Percentiles rank a stretch among this genome's conserved stretches.
These are phyloP conservation scores for Gracilaria gracilis DNA, from an alignment of 23 red algal genomes.

Conservation along the genomic window DNA sequence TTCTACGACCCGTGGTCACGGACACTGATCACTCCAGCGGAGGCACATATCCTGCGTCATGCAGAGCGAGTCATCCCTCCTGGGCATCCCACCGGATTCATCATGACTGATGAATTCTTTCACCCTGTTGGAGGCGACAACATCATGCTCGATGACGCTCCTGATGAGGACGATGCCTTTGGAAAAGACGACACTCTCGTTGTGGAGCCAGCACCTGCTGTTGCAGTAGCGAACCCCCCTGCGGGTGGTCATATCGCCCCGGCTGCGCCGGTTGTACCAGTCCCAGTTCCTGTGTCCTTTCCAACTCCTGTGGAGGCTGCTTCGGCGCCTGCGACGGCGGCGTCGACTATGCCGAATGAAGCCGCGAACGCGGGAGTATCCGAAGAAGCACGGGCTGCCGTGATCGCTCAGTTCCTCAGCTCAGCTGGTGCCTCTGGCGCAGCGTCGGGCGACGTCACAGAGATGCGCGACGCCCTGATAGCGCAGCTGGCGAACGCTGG, in stretches of 20 bases:
- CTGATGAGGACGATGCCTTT: background rate
- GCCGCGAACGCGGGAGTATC: background rate
- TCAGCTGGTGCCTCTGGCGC: background rate
- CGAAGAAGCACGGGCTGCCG: background rate
- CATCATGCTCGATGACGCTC: background rate
- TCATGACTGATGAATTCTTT: background rate
- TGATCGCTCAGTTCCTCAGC: slow-evolving; percentile 3
- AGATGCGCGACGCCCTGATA: background rate
- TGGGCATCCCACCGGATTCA: background rate
- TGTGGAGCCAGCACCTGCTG: no score
- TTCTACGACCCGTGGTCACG: background rate
- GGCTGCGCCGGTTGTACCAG: no score
- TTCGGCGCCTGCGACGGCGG: no score
- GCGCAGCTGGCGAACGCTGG: background rate
- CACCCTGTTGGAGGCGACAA: background rate
- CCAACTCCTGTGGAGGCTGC: no score
- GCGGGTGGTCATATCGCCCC: no score
- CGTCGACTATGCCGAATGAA: background rate
- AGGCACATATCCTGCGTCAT: background rate
- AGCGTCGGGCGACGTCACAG: background rate
- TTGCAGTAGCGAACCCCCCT: no score
- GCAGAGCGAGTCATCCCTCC: no score
- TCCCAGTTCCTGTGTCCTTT: no score
- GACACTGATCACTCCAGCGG: background rate
- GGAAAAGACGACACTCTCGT: no score